Evolutionary conservation across 352 stramenopile species (phyloP).

Genomic region (Phytophthora colocasiae): DNA sequence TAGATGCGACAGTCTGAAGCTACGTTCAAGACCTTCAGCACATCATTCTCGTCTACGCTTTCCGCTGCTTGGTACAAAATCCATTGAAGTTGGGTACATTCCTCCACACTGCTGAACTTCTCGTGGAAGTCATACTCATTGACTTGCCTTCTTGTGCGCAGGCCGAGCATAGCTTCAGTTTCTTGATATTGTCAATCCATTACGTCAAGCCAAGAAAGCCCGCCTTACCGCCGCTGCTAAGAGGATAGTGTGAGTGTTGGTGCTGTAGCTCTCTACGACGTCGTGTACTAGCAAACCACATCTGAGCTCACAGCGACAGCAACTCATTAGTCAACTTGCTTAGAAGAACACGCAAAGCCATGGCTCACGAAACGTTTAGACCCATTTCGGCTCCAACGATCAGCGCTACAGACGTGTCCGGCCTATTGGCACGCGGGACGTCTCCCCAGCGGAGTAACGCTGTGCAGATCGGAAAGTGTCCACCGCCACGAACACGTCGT

Average conservation of each 20-base stretch:
- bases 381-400: slow-evolving; percentile 31
- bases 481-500: slow-evolving; percentile 40
- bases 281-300: slow-evolving; percentile 13
- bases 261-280: slow-evolving; percentile 4
- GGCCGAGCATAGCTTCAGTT: slow-evolving; percentile 21
- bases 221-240: slow-evolving; percentile 4
- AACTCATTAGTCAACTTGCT: slow-evolving; percentile 33
- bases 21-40: slow-evolving; percentile 15
- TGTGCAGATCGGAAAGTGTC: slow-evolving; percentile 40
- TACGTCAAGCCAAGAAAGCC: slow-evolving; percentile 12
- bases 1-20: slow-evolving; percentile 36
- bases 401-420: slow-evolving; percentile 37
- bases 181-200: slow-evolving; percentile 43
- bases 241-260: slow-evolving; percentile 34
- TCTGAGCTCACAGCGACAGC: slow-evolving; percentile 1
- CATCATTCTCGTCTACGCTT: slow-evolving; percentile 26
- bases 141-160: slow-evolving; percentile 2
- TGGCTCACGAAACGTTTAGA: slow-evolving; percentile 25
- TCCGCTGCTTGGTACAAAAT: slow-evolving; percentile 19
- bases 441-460: slow-evolving; percentile 26
- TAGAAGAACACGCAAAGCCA: slow-evolving; percentile 17
- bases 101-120: slow-evolving; percentile 2
- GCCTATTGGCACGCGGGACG: slow-evolving; percentile 31
- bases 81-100: slow-evolving; percentile 33
- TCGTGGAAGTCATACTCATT: neutral